These are phyloP conservation scores for Orbilia brochopaga DNA, from an alignment of 2,329 filamentous ascomycete genomes.

Conservation along the genomic window DNA sequence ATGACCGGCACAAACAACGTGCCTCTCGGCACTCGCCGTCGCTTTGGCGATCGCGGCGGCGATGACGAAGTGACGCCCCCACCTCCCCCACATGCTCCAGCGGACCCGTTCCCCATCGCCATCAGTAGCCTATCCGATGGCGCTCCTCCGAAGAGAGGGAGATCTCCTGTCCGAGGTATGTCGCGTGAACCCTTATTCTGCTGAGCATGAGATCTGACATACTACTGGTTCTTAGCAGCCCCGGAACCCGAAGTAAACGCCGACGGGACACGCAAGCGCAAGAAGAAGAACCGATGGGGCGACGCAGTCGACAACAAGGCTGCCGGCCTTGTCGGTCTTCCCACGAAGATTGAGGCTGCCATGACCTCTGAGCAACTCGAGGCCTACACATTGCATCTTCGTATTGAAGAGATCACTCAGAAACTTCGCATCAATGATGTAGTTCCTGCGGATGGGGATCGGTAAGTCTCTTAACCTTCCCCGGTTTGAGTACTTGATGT, in stretches of 20 bases:
- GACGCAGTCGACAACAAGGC: constrained; percentile 98
- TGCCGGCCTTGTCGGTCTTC: constrained; percentile 93
- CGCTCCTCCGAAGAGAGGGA: constrained; percentile 76
- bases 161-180: constrained; percentile 83
- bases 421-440: constrained; percentile 99
- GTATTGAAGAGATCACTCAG: constrained; percentile 98
- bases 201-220: too few species aligned
- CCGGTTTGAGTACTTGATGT: not conserved
- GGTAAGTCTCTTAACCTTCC: constrained; percentile 66
- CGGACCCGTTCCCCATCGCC: constrained; percentile 53
- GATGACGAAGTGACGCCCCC: constrained; percentile 58
- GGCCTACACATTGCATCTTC: constrained; percentile 92
- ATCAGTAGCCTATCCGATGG: constrained; percentile 56
- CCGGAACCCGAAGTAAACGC: constrained; percentile 61
- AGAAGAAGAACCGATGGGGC: constrained; percentile 99
- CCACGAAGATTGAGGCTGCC: constrained; percentile 92
- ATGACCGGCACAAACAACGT: constrained; percentile 99
- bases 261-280: constrained; percentile 85
- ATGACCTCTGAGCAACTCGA: constrained; percentile 99
- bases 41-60: constrained; percentile 68
- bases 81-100: constrained; percentile 55
- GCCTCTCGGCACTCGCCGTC: constrained; percentile 81
- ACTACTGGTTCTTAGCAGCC: constrained; percentile 35
- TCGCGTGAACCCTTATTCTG: constrained; percentile 52
- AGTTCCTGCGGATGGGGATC: constrained; percentile 91